Evolutionary conservation across 2,329 filamentous ascomycete species (phyloP), one percentile per base, ranked within the genome.

Genomic region (Aspergillus sp.): DNA sequence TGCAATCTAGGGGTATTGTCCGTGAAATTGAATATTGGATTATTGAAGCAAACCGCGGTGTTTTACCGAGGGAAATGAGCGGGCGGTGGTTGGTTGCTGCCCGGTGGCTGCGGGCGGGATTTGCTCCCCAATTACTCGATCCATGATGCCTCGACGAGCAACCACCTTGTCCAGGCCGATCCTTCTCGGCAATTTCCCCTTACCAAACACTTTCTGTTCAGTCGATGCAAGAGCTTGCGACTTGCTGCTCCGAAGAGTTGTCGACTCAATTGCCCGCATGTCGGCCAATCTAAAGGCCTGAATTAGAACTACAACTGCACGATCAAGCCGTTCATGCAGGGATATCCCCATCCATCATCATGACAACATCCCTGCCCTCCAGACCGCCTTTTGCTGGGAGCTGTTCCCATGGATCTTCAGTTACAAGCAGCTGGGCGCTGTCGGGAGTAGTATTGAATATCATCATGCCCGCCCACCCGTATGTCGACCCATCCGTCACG

Each of bases 351-450:
- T 20, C 44, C 56, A 52, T 62, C 56, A 64, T 62, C 45, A 62
- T 62, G 62, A 64, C 56, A 61, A 57, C 57, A 60, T 55, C 59
- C 51, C 54, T 54, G 44, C 53, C 39, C 40, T 22, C 57, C 59
- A 64, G 61, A 65, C 63, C 63, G 63, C 63, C 59, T 62, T 58
- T 65, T 62, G 47, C 44, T 19, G 47, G 44, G 27, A 53, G 12
- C 30, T 46, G 30, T 45, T 44, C n/a, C 40, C 44, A 46, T 33
- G 42, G 42, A 46, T 24, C 49, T 55, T 54, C 34, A 39, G 22
- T 45, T 49, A 41, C 37, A 54, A 37, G 15, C 34, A 30, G 9
- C 27, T 11, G 27, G 27, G 8, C 9, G n/a, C 34, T 20, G 20
- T 20, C 19, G 19, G 19, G 19, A 20, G 34, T 37, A n/a, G 34